These are phyloP conservation scores for Salix brachista DNA, from an alignment of 345 rosid genomes.

Conservation along the genomic window DNA sequence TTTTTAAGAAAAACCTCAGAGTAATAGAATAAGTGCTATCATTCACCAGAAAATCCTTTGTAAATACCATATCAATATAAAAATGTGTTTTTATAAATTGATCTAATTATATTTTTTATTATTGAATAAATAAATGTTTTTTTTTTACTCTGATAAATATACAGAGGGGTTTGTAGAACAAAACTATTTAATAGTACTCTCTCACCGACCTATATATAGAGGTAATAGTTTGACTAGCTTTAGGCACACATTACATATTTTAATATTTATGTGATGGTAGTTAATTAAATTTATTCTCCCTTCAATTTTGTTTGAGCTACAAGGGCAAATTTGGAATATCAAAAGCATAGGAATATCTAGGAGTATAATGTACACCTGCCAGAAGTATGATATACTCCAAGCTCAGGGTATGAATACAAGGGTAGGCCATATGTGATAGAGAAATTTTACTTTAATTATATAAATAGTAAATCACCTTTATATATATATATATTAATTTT, in stretches of 20 bases:
- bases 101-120: too few species aligned
- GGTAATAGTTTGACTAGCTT: not conserved
- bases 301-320: not conserved
- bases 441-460: slow-evolving; percentile 14
- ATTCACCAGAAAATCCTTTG: too few species aligned
- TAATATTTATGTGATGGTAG: not conserved
- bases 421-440: slow-evolving; percentile 22
- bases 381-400: slow-evolving; percentile 44
- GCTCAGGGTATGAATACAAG: slow-evolving; percentile 30
- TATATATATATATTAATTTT: too few species aligned
- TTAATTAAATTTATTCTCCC: not conserved
- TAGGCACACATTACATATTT: not conserved
- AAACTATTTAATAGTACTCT: too few species aligned
- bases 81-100: too few species aligned
- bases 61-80: too few species aligned
- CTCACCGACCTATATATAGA: not conserved
- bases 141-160: too few species aligned
- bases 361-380: slow-evolving; percentile 22
- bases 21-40: too few species aligned
- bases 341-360: slow-evolving; percentile 5
- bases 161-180: too few species aligned
- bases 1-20: too few species aligned
- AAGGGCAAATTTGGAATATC: slow-evolving; percentile 19
- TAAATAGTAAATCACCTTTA: too few species aligned
- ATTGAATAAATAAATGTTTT: too few species aligned